Conservation (phyloP, 2,329 filamentous ascomycete genomes). For the Aspergillus melleus region DNA sequence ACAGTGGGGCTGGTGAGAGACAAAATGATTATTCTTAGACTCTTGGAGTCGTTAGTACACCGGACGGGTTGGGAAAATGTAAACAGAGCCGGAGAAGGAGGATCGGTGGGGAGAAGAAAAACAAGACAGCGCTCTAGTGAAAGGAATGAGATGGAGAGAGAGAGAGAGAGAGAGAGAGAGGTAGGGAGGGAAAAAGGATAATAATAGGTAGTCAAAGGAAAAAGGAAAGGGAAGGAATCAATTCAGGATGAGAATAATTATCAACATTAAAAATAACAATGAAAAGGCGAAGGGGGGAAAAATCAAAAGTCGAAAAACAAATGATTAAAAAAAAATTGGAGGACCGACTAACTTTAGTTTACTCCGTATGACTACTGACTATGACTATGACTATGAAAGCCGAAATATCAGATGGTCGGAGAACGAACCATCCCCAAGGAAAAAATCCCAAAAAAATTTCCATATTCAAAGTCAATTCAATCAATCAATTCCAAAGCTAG, state of each 20-base stretch:
- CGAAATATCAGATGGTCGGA: no score
- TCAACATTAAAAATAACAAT: no score
- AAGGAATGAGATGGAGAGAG: not conserved
- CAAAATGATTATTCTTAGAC: constrained; percentile 12
- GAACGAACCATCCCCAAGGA: no score
- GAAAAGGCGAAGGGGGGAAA: no score
- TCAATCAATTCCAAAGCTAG: no score
- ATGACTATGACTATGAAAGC: no score
- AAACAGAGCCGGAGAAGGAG: constrained; percentile 2
- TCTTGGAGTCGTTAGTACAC: not conserved
- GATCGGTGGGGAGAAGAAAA: not conserved
- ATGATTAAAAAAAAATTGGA: no score
- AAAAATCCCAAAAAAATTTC: no score
- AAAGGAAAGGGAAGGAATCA: not conserved
- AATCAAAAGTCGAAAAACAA: no score
- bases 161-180: not conserved
- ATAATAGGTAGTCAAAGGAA: not conserved
- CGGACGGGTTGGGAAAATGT: not conserved
- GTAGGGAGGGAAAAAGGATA: not conserved
- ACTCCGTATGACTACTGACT: no score
- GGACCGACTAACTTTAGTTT: no score
- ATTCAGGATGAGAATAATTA: not conserved
- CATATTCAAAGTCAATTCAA: no score
- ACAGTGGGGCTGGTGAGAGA: constrained; percentile 8
- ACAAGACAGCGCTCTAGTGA: not conserved